A percentile compares a stretch with the other conserved stretches of the same genome.
Conservation (phyloP, 495 filamentous ascomycete species). For the Chaetomium cochliodes region DNA sequence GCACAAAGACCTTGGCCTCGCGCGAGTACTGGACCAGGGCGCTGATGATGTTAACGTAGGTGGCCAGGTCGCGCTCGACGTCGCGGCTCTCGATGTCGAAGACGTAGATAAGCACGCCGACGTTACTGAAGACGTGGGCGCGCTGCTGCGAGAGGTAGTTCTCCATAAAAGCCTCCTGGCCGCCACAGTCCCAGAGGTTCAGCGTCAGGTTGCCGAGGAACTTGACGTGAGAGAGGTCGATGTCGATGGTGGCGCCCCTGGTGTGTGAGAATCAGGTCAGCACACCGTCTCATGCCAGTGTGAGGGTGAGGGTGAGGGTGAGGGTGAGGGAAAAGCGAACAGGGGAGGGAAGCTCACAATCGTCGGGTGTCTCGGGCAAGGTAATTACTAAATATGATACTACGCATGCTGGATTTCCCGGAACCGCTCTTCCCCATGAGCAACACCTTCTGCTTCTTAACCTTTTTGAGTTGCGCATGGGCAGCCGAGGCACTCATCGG, state of each 20-base stretch:
- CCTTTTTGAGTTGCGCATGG: constrained; percentile 50
- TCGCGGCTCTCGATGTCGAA: constrained; percentile 97
- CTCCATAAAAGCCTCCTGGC: constrained; percentile 98
- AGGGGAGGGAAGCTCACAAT: constrained; percentile 46
- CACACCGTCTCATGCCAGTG: neutral
- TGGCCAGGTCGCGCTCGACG: constrained; percentile 84
- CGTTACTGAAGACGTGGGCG: constrained; percentile 91
- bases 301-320: too few relatives aligned
- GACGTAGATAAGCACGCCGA: constrained; percentile 97
- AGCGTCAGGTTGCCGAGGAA: constrained; percentile 96
- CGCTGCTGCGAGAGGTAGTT: constrained; percentile 94
- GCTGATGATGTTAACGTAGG: constrained; percentile 80
- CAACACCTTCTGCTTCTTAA: constrained; percentile 62
- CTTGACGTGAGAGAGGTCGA: constrained; percentile 95
- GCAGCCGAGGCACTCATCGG: constrained; percentile 3
- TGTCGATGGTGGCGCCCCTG: constrained; percentile 92
- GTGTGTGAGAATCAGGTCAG: neutral
- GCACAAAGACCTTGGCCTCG: constrained; percentile 79
- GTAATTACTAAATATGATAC: constrained; percentile 97
- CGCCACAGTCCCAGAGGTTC: constrained; percentile 98
- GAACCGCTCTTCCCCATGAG: constrained; percentile 91
- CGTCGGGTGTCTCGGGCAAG: constrained; percentile 93
- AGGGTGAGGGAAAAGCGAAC: neutral
- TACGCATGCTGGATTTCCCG: constrained; percentile 99
- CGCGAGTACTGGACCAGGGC: constrained; percentile 84